phyloP scores from a whole-genome alignment of 176 grass and related monocot species.

The Aechmea fasciata region DNA sequence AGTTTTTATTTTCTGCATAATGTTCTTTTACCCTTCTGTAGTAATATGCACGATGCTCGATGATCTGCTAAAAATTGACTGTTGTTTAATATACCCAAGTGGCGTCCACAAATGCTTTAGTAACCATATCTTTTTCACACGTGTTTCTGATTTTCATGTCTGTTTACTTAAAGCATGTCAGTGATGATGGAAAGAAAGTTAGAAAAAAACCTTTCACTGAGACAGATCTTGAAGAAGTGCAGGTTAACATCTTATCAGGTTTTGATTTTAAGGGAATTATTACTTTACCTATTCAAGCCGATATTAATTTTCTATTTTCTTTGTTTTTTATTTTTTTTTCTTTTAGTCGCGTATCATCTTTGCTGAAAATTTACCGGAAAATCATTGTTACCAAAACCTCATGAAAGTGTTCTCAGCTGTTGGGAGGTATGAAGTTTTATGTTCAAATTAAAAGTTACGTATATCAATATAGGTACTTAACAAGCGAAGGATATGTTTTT shows the following conservation, averaged over 20 bases:
- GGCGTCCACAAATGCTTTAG: too few species aligned
- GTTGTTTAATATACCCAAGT: too few species aligned
- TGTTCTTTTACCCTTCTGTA: neutral
- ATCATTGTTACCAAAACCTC: conserved; percentile 15
- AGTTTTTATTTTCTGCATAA: neutral
- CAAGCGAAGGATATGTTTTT: neutral
- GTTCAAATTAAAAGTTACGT: neutral
- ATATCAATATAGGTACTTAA: neutral
- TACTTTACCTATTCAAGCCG: neutral
- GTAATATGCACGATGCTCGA: too few species aligned
- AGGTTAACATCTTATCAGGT: neutral
- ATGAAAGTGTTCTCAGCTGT: conserved; percentile 7
- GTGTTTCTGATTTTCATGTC: neutral
- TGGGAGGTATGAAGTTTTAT: neutral
- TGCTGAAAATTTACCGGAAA: conserved; percentile 8
- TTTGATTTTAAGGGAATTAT: neutral
- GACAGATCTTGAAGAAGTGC: conserved; percentile 8
- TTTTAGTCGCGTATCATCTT: neutral
- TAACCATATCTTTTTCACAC: neutral
- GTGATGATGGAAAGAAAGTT: conserved; percentile 9
- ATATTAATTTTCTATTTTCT: neutral
- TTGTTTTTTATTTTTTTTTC: neutral
- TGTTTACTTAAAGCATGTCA: neutral
- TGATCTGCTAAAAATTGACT: too few species aligned
- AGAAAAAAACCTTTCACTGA: conserved; percentile 3